A percentile compares a stretch with the other conserved stretches of the same genome.
These are phyloP conservation scores for Neltuma alba DNA, from an alignment of 306 rosid genomes.

Conservation along the genomic window DNA sequence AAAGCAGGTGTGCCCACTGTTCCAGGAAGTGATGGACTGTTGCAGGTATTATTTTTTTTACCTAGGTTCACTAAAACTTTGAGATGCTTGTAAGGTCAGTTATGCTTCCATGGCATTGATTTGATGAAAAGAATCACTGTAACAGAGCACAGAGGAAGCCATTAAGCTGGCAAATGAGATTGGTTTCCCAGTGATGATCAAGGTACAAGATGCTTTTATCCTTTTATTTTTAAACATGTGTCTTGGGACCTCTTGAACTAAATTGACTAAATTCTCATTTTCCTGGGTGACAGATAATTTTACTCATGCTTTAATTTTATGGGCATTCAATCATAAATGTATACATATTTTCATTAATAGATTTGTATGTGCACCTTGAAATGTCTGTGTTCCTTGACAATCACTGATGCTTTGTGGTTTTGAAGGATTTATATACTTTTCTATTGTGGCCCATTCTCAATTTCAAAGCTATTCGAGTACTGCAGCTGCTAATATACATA, in stretches of 20 bases:
- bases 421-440: not conserved
- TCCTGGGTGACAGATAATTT: not conserved
- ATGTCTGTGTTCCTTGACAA: not conserved
- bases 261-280: conserved; percentile 30
- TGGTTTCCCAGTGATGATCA: conserved; percentile 98
- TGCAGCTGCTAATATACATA: not conserved
- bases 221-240: conserved; percentile 20
- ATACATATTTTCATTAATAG: not conserved
- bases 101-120: conserved; percentile 17
- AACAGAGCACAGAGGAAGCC: conserved; percentile 92
- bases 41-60: conserved; percentile 65
- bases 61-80: conserved; percentile 30
- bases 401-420: not conserved
- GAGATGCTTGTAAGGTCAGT: conserved; percentile 10
- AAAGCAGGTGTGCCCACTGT: conserved; percentile 84
- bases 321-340: not conserved
- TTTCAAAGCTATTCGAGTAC: not conserved
- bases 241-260: conserved; percentile 19
- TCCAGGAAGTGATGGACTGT: conserved; percentile 81
- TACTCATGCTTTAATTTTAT: not conserved
- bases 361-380: not conserved
- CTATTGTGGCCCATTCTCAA: not conserved
- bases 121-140: conserved; percentile 24
- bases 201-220: conserved; percentile 53
- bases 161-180: conserved; percentile 83